Conservation (phyloP, 2,329 filamentous ascomycete species). For the Alternaria ethzedia region DNA sequence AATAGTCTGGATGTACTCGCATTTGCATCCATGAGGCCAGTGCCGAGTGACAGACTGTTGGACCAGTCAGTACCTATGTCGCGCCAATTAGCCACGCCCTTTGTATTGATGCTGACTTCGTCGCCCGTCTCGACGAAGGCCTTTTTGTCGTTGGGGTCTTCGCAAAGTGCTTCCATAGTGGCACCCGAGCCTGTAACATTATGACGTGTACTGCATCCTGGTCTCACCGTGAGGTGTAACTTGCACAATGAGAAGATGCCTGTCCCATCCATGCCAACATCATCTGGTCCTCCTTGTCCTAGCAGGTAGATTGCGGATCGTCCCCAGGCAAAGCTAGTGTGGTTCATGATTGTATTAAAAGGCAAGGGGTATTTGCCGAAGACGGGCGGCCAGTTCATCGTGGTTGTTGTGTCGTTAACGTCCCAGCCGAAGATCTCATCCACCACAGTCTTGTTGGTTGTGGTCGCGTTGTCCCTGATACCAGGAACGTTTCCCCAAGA, state of each 20-base stretch:
- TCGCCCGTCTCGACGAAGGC: conserved; percentile 60
- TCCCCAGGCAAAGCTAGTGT: conserved; percentile 43
- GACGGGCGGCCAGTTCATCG: conserved; percentile 51
- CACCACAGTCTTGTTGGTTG: conserved; percentile 56
- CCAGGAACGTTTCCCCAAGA: conserved; percentile 23
- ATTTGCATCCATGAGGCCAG: conserved; percentile 51
- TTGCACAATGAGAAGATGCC: conserved; percentile 69
- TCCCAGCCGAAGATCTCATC: conserved; percentile 74
- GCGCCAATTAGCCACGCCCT: conserved; percentile 52
- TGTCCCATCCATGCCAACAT: conserved; percentile 24
- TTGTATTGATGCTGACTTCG: conserved; percentile 61
- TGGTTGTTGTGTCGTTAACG: conserved; percentile 61
- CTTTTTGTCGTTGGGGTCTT: conserved; percentile 60
- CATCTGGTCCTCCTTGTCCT: conserved; percentile 41
- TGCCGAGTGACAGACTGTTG: conserved; percentile 51
- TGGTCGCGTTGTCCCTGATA: conserved; percentile 29
- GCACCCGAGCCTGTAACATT: conserved; percentile 60
- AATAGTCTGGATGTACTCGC: conserved; percentile 54
- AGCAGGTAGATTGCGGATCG: conserved; percentile 71
- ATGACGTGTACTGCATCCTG: conserved; percentile 69
- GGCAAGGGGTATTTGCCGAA: conserved; percentile 60
- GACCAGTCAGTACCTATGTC: conserved; percentile 54
- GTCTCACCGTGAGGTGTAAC: conserved; percentile 67
- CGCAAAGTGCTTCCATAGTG: conserved; percentile 66
- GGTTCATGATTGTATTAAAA: conserved; percentile 66